Conservation (phyloP, 495 filamentous ascomycete genomes). For the Evernia prunastri region DNA sequence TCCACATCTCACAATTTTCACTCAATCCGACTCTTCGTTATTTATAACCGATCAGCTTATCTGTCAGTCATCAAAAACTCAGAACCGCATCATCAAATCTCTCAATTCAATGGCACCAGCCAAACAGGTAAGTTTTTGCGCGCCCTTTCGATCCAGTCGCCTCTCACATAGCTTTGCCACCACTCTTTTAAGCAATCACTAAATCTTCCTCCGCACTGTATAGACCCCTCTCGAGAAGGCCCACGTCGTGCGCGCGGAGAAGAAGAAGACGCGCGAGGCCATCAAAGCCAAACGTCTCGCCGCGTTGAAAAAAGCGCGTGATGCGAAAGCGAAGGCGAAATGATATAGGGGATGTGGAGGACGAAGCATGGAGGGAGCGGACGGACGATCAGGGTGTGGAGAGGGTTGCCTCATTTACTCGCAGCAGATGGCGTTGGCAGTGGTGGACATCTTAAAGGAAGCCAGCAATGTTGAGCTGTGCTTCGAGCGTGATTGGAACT, state of each 20-base stretch:
- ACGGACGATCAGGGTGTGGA: neutral
- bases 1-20: neutral
- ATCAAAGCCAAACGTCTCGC: conserved; percentile 20
- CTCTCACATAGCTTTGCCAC: neutral
- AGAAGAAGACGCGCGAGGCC: conserved; percentile 18
- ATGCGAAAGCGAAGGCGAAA: conserved; percentile 14
- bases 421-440: neutral
- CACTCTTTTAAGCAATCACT: neutral
- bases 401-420: neutral
- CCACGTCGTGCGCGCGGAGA: conserved; percentile 16
- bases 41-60: neutral
- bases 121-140: conserved; percentile 4
- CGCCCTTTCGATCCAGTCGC: neutral
- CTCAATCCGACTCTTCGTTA: too few species aligned
- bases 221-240: conserved; percentile 17
- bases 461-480: neutral
- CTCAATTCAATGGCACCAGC: conserved; percentile 7
- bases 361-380: neutral
- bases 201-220: neutral
- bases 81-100: neutral
- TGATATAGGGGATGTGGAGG: conserved; percentile 2
- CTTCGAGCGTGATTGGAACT: neutral
- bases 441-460: neutral
- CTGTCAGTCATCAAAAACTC: neutral
- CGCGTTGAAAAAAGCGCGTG: conserved; percentile 14